Percentiles rank a stretch among this genome's conserved stretches.
Evolutionary conservation across 805 yeast genomes (phyloP).

Genomic region (Scheffersomyces lignosus): DNA sequence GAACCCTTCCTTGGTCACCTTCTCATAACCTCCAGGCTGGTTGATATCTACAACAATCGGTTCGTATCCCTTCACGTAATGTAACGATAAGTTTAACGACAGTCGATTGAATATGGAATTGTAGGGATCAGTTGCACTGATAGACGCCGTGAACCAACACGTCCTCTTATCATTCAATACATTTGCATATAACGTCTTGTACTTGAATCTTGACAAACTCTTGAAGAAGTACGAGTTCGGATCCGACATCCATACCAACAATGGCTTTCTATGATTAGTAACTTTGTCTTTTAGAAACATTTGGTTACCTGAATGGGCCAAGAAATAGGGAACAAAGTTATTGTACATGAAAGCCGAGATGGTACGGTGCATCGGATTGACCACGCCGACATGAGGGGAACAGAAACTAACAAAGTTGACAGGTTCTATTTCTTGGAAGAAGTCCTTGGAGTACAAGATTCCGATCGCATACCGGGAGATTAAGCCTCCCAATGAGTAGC

Average conservation of each 20-base stretch:
- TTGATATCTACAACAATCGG: conserved; percentile 57
- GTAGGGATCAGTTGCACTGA: conserved; percentile 62
- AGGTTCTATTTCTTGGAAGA: conserved; percentile 56
- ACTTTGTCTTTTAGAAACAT: conserved; percentile 56
- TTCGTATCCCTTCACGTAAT: conserved; percentile 51
- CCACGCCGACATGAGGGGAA: conserved; percentile 67
- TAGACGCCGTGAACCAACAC: conserved; percentile 81
- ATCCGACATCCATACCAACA: conserved; percentile 66
- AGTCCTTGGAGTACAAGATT: conserved; percentile 51
- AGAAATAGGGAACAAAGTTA: conserved; percentile 56
- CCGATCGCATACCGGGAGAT: conserved; percentile 83
- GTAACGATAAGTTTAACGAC: conserved; percentile 38
- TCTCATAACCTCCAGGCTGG: conserved; percentile 37
- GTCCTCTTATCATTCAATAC: conserved; percentile 78
- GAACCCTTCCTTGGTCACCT: conserved; percentile 6
- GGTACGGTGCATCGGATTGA: conserved; percentile 46
- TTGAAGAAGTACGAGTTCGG: conserved; percentile 58
- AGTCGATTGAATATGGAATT: conserved; percentile 45
- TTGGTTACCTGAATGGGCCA: conserved; percentile 75
- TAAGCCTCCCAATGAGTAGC: conserved; percentile 89
- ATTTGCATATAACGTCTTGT: conserved; percentile 67
- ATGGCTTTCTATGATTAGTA: conserved; percentile 40
- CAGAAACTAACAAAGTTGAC: conserved; percentile 53
- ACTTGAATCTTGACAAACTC: conserved; percentile 54
- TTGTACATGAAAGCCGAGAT: conserved; percentile 58